Base-by-base conservation (phyloP, 176 grass and related monocot species). In the Triticum urartu region DNA sequence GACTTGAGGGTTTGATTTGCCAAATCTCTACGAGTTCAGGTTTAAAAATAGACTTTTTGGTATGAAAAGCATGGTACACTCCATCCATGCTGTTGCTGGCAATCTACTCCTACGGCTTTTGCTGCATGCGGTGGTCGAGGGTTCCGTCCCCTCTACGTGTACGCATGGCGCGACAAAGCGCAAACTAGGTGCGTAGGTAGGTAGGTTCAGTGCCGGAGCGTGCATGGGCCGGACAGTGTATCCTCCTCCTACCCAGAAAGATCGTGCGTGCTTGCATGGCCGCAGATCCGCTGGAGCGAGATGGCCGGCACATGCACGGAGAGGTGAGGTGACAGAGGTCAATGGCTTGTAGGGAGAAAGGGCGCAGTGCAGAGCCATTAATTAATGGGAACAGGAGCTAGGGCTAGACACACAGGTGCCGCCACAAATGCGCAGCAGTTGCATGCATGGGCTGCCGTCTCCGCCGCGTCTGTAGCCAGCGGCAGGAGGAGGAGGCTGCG, bases 251-350 rank as follows among this genome's bases (percentile, higher is more conserved):
- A 84, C 73, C 81, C 66, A n/a, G 82, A 80, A 89, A 85, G 77
- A 85, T 89, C 82, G 79, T 65, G 82, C 87, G 74, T 62, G 75
- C 47, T 26, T 61, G 75, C 47, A 38, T 25, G 63, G 39, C 7
- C 11, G 65, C 54, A 72, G 52, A 40, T 69, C 65, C 15, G 60
- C 21, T 0, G 0, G 58, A 4, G 24, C 32, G 32, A 21, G 38
- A 5, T 15, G 12, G 18, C 18, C 18, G 26, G 17, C 59, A 20
- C 60, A 32, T 47, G 61, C 54, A 21, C 18, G 54, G 18, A 58
- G 6, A 20, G 34, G 33, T 33, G 35, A 36, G 54, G 50, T 7
- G 50, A 54, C 50, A 59, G 18, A 59, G 54, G 54, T 86, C 83
- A 89, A 85, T 84, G 83, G 83, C 65, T 80, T 47, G 43, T 30